Evolutionary conservation across 176 grass and related monocot species (phyloP).

Genomic region (Avena insularis): DNA sequence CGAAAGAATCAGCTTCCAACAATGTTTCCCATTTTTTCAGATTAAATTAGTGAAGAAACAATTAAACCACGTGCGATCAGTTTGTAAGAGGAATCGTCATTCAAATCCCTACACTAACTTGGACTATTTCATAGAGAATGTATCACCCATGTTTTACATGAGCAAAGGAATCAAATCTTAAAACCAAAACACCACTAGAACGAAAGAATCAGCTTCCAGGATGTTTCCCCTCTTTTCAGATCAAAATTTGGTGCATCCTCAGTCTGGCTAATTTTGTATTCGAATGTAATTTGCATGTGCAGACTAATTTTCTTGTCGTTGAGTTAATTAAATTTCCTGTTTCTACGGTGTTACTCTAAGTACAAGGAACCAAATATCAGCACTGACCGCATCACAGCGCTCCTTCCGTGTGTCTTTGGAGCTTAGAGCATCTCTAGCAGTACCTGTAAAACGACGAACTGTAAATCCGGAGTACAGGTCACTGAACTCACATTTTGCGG

Average conservation of each 20-base stretch:
- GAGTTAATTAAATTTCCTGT: neutral
- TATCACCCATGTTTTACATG: neutral
- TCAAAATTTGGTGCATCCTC: neutral
- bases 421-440: too few relatives aligned
- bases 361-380: constrained; percentile 19
- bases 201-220: constrained; percentile 19
- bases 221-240: neutral
- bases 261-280: constrained; percentile 3
- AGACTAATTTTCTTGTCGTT: neutral
- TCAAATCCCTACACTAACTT: neutral
- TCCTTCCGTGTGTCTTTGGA: constrained; percentile 29
- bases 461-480: too few relatives aligned
- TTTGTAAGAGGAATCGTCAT: neutral
- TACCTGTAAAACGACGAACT: too few relatives aligned
- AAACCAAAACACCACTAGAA: neutral
- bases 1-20: neutral
- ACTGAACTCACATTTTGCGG: too few relatives aligned
- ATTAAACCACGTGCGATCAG: neutral
- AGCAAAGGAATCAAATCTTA: neutral
- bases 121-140: neutral
- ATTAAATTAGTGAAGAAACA: neutral
- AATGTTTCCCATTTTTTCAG: neutral
- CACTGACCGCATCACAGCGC: constrained; percentile 21
- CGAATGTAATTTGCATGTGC: neutral
- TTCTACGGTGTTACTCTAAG: neutral